Base-by-base conservation (phyloP, 2,329 filamentous ascomycete genomes). In the Aspergillus eucalypticola region DNA sequence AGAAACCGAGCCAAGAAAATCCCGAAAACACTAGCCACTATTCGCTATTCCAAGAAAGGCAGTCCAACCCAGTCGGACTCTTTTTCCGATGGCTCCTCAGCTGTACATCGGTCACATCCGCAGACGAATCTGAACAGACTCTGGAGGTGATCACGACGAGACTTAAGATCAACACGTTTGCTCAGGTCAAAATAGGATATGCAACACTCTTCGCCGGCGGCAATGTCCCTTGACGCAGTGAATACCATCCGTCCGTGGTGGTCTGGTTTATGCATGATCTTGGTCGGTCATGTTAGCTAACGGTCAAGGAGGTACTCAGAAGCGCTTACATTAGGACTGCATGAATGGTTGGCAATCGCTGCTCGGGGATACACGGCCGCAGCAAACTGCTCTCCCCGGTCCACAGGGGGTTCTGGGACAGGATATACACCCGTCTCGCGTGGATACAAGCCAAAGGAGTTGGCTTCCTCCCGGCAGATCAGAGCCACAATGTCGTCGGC, bases 131-230 rank as follows among this genome's bases (percentile, higher is more conserved):
- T 61, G 25, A 74, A 74, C 0, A 70, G 66, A 4, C 54, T 60
- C 17, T 65, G 65, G 3, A 74, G 62, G 62, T 69, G 69, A 0
- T 66, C 64, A 4, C 71, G 63, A 5, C 72, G 68, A 2, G 60
- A 60, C 15, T 49, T 48, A 2, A 72, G 39, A 15, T 66, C 64
- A 1, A 56, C 61, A 32, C 64, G 56, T 44, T 66, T 56, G 2
- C 67, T 67, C 23, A 74, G 29, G 32, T 74, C 71, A 42, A 74
- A 74, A 38, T 74, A 74, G 0, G 72, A 68, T 32, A 74, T 74
- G 41, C 71, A 74, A 53, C 72, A 74, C 62, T 74, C 72, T 35
- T 74, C 69, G 1, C 68, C 72, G 0, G 67, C 50, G 1, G 60
- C 54, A 19, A 74, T 74, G 17, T 74, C 69, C 8, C 64, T 60